These are phyloP conservation scores for Simplicillium aogashimaense DNA, from an alignment of 2,329 filamentous ascomycete genomes.

Conservation along the genomic window DNA sequence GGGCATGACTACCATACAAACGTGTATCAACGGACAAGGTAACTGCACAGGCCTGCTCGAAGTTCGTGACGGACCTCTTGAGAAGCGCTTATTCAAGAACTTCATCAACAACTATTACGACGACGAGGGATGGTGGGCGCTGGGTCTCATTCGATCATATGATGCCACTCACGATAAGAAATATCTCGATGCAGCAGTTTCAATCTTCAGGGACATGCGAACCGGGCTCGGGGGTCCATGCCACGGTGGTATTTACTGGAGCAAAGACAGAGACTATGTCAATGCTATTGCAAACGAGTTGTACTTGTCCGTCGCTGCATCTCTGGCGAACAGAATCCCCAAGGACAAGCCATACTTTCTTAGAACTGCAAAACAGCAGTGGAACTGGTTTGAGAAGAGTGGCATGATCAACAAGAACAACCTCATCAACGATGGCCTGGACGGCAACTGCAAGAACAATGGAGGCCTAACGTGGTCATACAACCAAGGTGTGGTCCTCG, in stretches of 20 bases:
- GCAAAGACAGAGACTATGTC: slow-evolving; percentile 39
- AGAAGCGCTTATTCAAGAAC: slow-evolving; percentile 23
- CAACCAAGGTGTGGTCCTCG: slow-evolving; percentile 49
- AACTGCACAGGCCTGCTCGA: slow-evolving; percentile 3
- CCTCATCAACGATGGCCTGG: slow-evolving; percentile 45
- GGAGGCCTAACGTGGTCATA: slow-evolving; percentile 40
- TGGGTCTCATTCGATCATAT: slow-evolving; percentile 46
- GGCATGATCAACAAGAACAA: slow-evolving; percentile 41
- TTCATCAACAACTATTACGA: slow-evolving; percentile 48
- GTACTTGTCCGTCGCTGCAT: slow-evolving; percentile 41
- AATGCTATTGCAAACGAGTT: slow-evolving; percentile 50
- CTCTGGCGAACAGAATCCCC: slow-evolving; percentile 39
- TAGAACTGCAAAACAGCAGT: slow-evolving; percentile 37
- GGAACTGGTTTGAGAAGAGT: slow-evolving; percentile 40
- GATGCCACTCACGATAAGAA: slow-evolving; percentile 40
- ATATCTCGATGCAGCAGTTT: slow-evolving; percentile 43
- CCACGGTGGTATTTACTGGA: slow-evolving; percentile 47
- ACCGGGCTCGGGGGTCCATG: slow-evolving; percentile 35
- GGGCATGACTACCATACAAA: slow-evolving; percentile 27
- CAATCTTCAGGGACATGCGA: slow-evolving; percentile 48
- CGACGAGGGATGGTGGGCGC: slow-evolving; percentile 55
- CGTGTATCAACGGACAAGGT: slow-evolving; percentile 18
- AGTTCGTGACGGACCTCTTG: slow-evolving; percentile 15
- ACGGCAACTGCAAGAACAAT: slow-evolving; percentile 39
- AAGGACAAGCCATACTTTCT: slow-evolving; percentile 28